These are phyloP conservation scores for Lachnum nothofagi DNA, from an alignment of 2,329 filamentous ascomycete genomes.

Conservation along the genomic window DNA sequence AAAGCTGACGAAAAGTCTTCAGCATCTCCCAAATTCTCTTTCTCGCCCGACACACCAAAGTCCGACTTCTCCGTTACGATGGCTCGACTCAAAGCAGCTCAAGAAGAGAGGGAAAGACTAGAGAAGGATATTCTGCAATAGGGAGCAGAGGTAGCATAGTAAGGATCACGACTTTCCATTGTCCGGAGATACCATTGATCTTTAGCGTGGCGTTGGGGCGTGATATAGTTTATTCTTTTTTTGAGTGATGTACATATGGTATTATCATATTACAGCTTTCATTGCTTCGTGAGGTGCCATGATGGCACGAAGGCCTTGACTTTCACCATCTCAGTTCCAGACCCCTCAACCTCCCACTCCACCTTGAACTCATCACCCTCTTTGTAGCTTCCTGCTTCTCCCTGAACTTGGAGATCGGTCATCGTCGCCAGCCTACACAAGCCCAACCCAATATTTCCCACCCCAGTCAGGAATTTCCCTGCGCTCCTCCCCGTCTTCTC, in stretches of 20 bases:
- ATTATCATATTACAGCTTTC: constrained; percentile 20
- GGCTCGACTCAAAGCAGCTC: constrained; percentile 53
- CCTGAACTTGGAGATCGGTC: constrained; percentile 72
- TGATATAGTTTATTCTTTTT: neutral
- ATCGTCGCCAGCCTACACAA: constrained; percentile 54
- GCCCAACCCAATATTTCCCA: constrained; percentile 82
- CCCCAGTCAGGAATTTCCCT: constrained; percentile 72
- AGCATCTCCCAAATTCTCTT: constrained; percentile 32
- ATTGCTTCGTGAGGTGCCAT: constrained; percentile 49
- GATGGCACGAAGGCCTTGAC: constrained; percentile 78
- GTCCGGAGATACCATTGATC: constrained; percentile 16
- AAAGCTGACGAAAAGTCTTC: constrained; percentile 39
- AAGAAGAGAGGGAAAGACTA: constrained; percentile 46
- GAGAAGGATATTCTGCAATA: constrained; percentile 48
- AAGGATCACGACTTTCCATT: constrained; percentile 14
- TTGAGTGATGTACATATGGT: constrained; percentile 7
- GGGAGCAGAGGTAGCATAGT: constrained; percentile 40
- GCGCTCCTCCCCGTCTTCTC: constrained; percentile 62
- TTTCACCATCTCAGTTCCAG: constrained; percentile 42
- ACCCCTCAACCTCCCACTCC: constrained; percentile 40
- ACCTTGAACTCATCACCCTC: constrained; percentile 45
- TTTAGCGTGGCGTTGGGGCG: constrained; percentile 28
- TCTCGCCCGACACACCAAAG: constrained; percentile 26
- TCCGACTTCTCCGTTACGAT: constrained; percentile 41
- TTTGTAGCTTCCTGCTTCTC: constrained; percentile 49